A percentile compares a stretch with the other conserved stretches of the same genome.
These are phyloP conservation scores for Termitomyces sp. DNA, from an alignment of 768 basidiomycete genomes.

Conservation along the genomic window DNA sequence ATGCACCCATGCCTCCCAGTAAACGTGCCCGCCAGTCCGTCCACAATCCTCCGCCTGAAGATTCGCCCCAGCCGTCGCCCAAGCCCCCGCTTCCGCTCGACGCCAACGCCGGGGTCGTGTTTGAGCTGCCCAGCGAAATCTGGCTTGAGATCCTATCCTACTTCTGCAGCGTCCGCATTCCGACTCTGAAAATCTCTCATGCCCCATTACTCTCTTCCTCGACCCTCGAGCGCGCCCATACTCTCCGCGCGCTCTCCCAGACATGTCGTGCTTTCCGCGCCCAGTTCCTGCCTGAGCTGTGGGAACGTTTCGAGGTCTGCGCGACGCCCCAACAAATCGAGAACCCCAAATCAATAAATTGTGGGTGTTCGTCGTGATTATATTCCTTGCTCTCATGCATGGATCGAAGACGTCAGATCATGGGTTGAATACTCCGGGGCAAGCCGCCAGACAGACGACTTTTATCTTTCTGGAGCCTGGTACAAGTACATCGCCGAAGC, in stretches of 20 bases:
- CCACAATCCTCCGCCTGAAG: background rate
- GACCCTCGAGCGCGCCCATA: conserved; percentile 21
- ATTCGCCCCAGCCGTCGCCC: background rate
- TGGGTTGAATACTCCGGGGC: background rate
- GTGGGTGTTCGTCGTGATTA: background rate
- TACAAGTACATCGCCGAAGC: conserved; percentile 16
- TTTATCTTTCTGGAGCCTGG: conserved; percentile 15
- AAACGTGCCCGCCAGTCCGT: conserved; percentile 1
- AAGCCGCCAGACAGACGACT: background rate
- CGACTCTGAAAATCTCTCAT: conserved; percentile 9
- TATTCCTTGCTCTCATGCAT: background rate
- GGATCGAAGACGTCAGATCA: background rate
- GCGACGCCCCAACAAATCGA: conserved; percentile 5
- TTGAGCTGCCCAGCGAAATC: conserved; percentile 24
- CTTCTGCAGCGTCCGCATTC: conserved; percentile 16
- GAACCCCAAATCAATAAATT: background rate
- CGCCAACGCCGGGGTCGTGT: conserved; percentile 4
- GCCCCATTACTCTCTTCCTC: conserved; percentile 12
- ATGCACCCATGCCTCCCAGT: conserved; percentile 2
- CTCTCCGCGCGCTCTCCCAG: conserved; percentile 27
- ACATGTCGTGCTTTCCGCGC: conserved; percentile 22
- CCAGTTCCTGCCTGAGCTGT: conserved; percentile 23
- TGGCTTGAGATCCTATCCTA: conserved; percentile 25
- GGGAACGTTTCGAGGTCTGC: conserved; percentile 26
- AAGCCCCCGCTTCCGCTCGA: background rate